Conservation (phyloP, 495 filamentous ascomycete species). For the Apiosordaria backusii region DNA sequence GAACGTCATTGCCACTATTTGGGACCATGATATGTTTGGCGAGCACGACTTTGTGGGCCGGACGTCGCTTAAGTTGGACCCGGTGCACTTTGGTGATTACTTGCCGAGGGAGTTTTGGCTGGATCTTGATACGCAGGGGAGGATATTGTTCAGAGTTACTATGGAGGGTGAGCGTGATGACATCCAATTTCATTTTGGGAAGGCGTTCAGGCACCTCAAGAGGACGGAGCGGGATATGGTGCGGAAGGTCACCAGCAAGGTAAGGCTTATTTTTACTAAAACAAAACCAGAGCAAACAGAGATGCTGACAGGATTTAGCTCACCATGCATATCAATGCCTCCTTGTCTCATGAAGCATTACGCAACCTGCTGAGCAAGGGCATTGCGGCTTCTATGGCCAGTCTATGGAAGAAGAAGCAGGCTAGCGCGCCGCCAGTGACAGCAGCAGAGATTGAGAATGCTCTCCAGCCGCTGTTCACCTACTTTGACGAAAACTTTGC, state of each 20-base stretch:
- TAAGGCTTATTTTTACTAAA: conserved; percentile 37
- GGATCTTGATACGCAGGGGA: conserved; percentile 91
- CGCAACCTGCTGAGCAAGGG: conserved; percentile 68
- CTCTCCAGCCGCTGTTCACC: conserved; percentile 81
- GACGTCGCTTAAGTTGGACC: conserved; percentile 92
- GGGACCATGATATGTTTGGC: conserved; percentile 97
- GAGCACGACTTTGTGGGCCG: conserved; percentile 97
- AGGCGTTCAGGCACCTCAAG: conserved; percentile 92
- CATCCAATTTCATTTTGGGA: conserved; percentile 98
- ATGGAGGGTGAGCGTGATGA: conserved; percentile 99
- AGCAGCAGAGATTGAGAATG: conserved; percentile 70
- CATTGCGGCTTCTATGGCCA: conserved; percentile 74
- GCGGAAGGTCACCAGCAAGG: conserved; percentile 95
- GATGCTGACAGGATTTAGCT: conserved; percentile 53
- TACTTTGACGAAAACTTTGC: conserved; percentile 99
- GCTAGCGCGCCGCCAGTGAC: conserved; percentile 57
- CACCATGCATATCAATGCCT: conserved; percentile 89
- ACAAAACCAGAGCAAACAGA: conserved; percentile 1
- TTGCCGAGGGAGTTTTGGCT: conserved; percentile 95
- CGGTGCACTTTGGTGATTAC: conserved; percentile 92
- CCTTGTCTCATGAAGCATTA: conserved; percentile 77
- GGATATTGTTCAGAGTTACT: conserved; percentile 82
- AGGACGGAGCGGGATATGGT: conserved; percentile 97
- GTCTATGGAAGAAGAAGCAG: conserved; percentile 63
- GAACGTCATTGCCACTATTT: conserved; percentile 94